phyloP scores from a whole-genome alignment of 306 rosid genomes.

The Vachellia collinsii region DNA sequence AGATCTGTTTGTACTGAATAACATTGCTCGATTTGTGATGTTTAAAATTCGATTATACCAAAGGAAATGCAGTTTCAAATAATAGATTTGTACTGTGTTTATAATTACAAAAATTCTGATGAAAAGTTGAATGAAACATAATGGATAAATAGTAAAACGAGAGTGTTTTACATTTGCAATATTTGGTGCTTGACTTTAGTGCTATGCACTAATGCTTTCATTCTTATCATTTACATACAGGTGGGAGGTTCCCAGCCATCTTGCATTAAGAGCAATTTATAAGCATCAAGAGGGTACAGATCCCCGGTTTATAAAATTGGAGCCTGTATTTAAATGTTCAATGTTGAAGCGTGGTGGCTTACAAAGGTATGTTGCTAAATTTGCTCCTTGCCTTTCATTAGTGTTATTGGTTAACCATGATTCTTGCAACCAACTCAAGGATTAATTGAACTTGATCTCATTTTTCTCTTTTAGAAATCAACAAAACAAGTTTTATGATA shows the following conservation, averaged over 20 bases:
- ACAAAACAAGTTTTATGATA: conserved; percentile 1
- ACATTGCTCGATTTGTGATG: conserved; percentile 20
- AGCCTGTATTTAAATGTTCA: conserved; percentile 83
- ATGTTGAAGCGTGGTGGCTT: conserved; percentile 60
- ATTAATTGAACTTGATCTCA: conserved; percentile 12
- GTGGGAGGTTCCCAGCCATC: conserved; percentile 95
- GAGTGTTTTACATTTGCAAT: conserved; percentile 20
- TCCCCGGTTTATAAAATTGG: conserved; percentile 86
- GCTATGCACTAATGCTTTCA: conserved; percentile 40
- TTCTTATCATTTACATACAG: conserved; percentile 62
- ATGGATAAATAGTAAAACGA: conserved; percentile 21
- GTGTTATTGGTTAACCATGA: neutral
- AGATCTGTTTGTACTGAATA: conserved; percentile 20
- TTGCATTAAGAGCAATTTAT: conserved; percentile 59
- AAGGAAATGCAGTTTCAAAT: conserved; percentile 20
- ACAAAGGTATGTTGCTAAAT: conserved; percentile 56
- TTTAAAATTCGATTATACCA: conserved; percentile 19
- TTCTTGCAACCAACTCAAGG: conserved; percentile 4
- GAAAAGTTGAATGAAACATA: conserved; percentile 30
- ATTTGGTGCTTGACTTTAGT: neutral
- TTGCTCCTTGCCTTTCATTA: conserved; percentile 24
- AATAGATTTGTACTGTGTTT: neutral
- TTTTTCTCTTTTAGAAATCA: conserved; percentile 24
- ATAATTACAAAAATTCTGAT: neutral
- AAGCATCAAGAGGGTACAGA: conserved; percentile 63